A percentile compares a stretch with the other conserved stretches of the same genome.
Conservation (phyloP, 2,329 filamentous ascomycete species). For the Cytospora mali region DNA sequence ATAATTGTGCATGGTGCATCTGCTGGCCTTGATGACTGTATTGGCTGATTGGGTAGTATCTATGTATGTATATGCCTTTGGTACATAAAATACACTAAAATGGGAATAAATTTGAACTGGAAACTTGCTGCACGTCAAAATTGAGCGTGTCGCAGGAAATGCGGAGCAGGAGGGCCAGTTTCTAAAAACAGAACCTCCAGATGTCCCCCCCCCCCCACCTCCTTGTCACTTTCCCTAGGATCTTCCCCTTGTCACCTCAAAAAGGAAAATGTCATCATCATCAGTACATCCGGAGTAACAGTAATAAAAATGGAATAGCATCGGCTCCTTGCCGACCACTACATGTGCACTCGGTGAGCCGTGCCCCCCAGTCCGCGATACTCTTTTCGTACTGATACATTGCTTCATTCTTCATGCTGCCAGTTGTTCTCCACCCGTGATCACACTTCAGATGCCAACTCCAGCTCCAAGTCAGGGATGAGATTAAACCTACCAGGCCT, state of each 20-base stretch:
- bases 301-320: background rate
- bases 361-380: background rate
- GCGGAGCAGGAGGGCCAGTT: constrained; percentile 11
- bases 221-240: background rate
- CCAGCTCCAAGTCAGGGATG: too few relatives aligned
- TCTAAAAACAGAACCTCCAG: constrained; percentile 13
- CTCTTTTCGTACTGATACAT: background rate
- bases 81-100: background rate
- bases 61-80: too few relatives aligned
- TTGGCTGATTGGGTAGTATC: too few relatives aligned
- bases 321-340: background rate
- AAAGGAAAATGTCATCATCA: background rate
- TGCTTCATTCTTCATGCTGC: too few relatives aligned
- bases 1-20: background rate
- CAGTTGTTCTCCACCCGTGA: too few relatives aligned
- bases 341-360: background rate
- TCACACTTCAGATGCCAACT: too few relatives aligned
- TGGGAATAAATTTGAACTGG: constrained; percentile 4
- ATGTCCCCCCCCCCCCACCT: background rate
- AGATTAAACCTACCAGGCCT: too few relatives aligned
- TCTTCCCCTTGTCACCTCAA: background rate
- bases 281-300: background rate
- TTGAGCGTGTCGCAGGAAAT: constrained; percentile 18
- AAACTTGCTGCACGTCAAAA: constrained; percentile 16
- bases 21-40: background rate